A percentile compares a stretch with the other conserved stretches of the same genome.
Evolutionary conservation across 371 early-diverging fungal genomes (phyloP).

Genomic region (Massospora cicadina): DNA sequence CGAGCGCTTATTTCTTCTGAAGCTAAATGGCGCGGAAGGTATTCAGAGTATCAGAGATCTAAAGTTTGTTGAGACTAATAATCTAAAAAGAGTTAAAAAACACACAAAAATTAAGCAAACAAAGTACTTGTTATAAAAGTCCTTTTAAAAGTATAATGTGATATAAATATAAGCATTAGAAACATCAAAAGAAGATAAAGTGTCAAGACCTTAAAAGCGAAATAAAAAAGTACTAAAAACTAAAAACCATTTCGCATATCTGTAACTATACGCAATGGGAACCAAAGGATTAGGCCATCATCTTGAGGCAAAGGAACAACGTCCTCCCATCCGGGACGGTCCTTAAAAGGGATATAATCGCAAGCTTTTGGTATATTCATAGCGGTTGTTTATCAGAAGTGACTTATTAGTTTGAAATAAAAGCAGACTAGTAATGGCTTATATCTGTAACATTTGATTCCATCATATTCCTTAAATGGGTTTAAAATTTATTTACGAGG

Average conservation of each 20-base stretch:
- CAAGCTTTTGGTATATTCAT: neutral
- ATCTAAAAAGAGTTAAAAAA: neutral
- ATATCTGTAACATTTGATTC: no score
- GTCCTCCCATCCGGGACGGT: conserved; percentile 47
- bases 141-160: no score
- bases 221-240: no score
- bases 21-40: conserved; percentile 68
- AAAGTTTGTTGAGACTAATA: neutral
- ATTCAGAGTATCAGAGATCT: conserved; percentile 48
- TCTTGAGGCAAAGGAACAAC: conserved; percentile 67
- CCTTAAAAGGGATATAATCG: conserved; percentile 1
- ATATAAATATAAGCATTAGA: no score
- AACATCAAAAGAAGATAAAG: no score
- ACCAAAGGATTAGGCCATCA: conserved; percentile 78
- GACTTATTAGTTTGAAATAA: no score
- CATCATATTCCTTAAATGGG: no score
- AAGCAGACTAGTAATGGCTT: no score
- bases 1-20: conserved; percentile 55
- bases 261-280: conserved; percentile 69
- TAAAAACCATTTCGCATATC: conserved; percentile 34
- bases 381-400: no score
- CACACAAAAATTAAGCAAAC: neutral
- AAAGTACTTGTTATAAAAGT: neutral
- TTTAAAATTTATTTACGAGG: no score
- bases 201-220: no score